Evolutionary conservation across 2,329 filamentous ascomycete genomes (phyloP), one percentile per base, ranked within the genome.

Genomic region (Paradendryphiella salina): DNA sequence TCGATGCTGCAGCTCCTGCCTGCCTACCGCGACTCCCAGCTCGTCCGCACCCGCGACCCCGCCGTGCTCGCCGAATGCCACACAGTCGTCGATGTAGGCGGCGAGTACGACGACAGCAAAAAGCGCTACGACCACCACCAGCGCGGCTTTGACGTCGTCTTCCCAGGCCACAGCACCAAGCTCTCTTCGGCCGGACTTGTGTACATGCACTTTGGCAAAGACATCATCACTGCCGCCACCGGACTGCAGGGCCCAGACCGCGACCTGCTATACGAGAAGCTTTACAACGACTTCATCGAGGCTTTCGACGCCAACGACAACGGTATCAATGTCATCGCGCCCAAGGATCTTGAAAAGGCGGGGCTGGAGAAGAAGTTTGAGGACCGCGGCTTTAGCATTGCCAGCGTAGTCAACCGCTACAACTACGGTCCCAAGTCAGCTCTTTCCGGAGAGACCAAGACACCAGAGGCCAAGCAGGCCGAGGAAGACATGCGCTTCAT

Each of bases 261-360:
- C 36, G 80, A 82, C 33, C 75, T 95, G 23, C 80, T 99, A 46
- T 95, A 89, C 79, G 80, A 85, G 67, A 96, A 96, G 79, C 77
- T 99, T 42, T 99, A 99, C 80, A 85, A 87, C 62, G 88, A 88
- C 74, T 96, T 97, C 73, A 82, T 99, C 71, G 94, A 99, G 79
- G 91, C 94, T 1, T 86, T 99, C 49, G 94, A 99, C 75, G 94
- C 92, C 50, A 93, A 99, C 76, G 94, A 99, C 80, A 99, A 99
- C 74, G 94, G 94, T 61, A 88, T 99, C 70, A 86, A 86, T 20
- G 82, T 80, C 51, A 95, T 95, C 76, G 90, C 96, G 70, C 80
- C 88, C 21, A 80, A 81, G 18, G 85, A 80, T 26, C 71, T 96
- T 14, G 75, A 83, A 23, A 81, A 85, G 23, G 88, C 89, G 0